Conservation (phyloP, 257 asterid species). For the Cynanchum wilfordii region DNA sequence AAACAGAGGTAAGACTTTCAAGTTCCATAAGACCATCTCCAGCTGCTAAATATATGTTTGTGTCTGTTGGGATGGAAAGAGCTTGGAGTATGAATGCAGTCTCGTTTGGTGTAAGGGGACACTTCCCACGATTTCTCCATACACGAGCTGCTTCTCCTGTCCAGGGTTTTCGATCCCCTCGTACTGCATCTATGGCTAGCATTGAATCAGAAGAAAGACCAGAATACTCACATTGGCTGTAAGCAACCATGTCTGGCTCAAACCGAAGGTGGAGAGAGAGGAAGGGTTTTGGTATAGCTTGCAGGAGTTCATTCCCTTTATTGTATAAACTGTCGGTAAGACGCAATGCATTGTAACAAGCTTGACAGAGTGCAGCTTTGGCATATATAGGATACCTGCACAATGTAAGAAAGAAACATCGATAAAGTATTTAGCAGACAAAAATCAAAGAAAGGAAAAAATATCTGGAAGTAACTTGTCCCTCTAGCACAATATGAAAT, state of each 20-base stretch:
- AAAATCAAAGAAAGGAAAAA: not conserved
- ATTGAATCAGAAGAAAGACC: conserved; percentile 60
- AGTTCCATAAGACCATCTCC: conserved; percentile 95
- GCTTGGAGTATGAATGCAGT: conserved; percentile 73
- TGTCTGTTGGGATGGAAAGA: conserved; percentile 66
- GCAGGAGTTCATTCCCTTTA: conserved; percentile 67
- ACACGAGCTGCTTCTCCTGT: conserved; percentile 79
- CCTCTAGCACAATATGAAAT: not conserved
- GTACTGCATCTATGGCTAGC: conserved; percentile 69
- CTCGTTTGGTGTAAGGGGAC: conserved; percentile 94
- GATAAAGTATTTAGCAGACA: not conserved
- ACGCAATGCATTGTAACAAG: conserved; percentile 75
- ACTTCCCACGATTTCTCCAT: conserved; percentile 93
- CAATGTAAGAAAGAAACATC: not conserved
- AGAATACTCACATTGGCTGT: conserved; percentile 79
- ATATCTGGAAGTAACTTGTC: not conserved
- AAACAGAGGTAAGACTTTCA: conserved; percentile 67
- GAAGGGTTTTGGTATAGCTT: conserved; percentile 97
- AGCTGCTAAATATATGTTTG: conserved; percentile 86
- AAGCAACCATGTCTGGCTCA: conserved; percentile 99
- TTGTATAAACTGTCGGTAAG: conserved; percentile 50
- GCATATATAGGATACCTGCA: conserved; percentile 83
- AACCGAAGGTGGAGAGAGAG: conserved; percentile 95
- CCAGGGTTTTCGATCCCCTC: conserved; percentile 82
- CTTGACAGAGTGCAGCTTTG: conserved; percentile 93